phyloP scores from a whole-genome alignment of 1,284 basidiomycete genomes.

The Malassezia vespertilionis region DNA sequence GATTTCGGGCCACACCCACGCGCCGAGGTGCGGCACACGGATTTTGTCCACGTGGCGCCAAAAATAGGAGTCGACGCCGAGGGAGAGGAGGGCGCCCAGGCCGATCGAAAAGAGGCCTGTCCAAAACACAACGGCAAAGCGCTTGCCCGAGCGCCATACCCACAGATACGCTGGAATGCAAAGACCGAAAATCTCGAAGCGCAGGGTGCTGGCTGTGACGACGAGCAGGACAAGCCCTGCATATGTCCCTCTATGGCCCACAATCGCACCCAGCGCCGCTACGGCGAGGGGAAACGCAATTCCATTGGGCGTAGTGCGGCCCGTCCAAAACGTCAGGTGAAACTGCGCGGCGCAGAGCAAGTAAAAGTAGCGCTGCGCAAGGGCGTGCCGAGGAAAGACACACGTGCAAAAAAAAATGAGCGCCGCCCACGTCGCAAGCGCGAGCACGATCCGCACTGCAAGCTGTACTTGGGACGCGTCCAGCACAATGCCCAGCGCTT shows the following conservation, averaged over 20 bases:
- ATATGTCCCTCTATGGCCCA: slow-evolving; percentile 42
- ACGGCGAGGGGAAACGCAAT: slow-evolving; percentile 68
- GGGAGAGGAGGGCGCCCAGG: slow-evolving; percentile 5
- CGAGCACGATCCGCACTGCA: slow-evolving; percentile 63
- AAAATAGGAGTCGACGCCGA: slow-evolving; percentile 70
- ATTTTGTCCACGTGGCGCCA: slow-evolving; percentile 54
- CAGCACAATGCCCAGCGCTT: slow-evolving; percentile 46
- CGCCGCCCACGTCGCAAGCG: slow-evolving; percentile 58
- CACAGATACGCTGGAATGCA: slow-evolving; percentile 29
- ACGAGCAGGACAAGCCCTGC: slow-evolving; percentile 54
- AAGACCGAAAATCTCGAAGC: slow-evolving; percentile 61
- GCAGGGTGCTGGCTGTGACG: slow-evolving; percentile 62
- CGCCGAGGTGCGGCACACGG: slow-evolving; percentile 44
- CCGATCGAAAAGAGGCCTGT: too few relatives aligned
- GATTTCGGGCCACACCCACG: slow-evolving; percentile 71
- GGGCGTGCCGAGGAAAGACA: slow-evolving; percentile 2
- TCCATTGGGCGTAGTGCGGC: slow-evolving; percentile 87
- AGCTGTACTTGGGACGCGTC: slow-evolving; percentile 56
- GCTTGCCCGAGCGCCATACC: slow-evolving; percentile 13
- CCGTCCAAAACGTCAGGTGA: slow-evolving; percentile 83
- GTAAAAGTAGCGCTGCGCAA: slow-evolving; percentile 47
- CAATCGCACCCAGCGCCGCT: slow-evolving; percentile 55
- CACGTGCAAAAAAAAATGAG: slow-evolving; percentile 54
- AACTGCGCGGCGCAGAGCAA: slow-evolving; percentile 70
- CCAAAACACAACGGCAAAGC: too few relatives aligned